phyloP scores from a whole-genome alignment of 2,329 filamentous ascomycete species.

The Arthrinium puccinioides region DNA sequence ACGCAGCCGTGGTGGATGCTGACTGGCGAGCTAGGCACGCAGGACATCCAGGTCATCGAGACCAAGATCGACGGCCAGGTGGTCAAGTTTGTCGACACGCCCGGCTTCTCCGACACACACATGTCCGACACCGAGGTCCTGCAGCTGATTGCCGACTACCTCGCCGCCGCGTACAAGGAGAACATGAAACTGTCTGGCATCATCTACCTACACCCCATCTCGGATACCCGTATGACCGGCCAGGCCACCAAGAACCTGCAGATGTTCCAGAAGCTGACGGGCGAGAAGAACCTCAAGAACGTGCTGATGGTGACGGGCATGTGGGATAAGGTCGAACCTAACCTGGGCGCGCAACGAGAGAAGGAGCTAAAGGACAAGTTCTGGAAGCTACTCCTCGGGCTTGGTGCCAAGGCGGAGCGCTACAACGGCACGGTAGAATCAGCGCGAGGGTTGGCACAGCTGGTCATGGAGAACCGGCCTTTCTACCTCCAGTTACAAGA shows the following conservation, averaged over 20 bases:
- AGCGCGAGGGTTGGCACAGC: conserved; percentile 9
- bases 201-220: conserved; percentile 38
- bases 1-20: too few relatives aligned
- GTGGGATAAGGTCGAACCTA: conserved; percentile 29
- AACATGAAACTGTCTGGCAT: conserved; percentile 30
- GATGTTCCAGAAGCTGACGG: conserved; percentile 37
- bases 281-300: conserved; percentile 28
- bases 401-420: conserved; percentile 18
- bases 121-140: conserved; percentile 36
- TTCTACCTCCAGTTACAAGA: conserved; percentile 62
- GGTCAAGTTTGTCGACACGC: conserved; percentile 34
- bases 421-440: conserved; percentile 16
- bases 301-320: conserved; percentile 35
- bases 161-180: conserved; percentile 22
- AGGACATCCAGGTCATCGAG: conserved; percentile 20
- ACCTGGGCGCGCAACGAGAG: conserved; percentile 18
- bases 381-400: conserved; percentile 25
- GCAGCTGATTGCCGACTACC: conserved; percentile 29
- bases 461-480: conserved; percentile 50
- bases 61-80: conserved; percentile 18
- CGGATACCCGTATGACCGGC: conserved; percentile 30
- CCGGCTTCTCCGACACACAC: conserved; percentile 38
- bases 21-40: conserved; percentile 23
- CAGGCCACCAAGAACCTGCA: conserved; percentile 30
- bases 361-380: conserved; percentile 27